Evolutionary conservation across 2,329 filamentous ascomycete genomes (phyloP), one percentile per base, ranked within the genome.

Genomic region (Cladosporium halotolerans): DNA sequence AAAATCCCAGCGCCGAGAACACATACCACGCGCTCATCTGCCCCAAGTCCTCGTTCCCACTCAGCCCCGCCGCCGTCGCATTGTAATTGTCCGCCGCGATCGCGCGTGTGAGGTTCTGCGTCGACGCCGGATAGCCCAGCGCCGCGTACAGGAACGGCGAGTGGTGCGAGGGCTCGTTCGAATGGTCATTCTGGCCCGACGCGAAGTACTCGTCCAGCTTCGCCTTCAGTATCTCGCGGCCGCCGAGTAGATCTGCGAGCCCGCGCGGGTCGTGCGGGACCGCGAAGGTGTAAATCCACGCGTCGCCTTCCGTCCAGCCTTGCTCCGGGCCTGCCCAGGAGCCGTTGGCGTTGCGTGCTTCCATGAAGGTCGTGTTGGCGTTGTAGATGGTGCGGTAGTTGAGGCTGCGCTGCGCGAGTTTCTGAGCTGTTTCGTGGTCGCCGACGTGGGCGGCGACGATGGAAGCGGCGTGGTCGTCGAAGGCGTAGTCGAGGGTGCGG

Each of bases 21-120:
- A 76, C 62, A 49, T 76, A 76, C 73, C 73, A 77, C 0, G 74
- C 73, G 55, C 73, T 76, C 74, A 76, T 77, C 63, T 77, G 74
- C 2, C 74, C 74, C 3, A 77, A 62, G 57, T 77, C 73, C 55
- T 77, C 75, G 55, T 77, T 77, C 1, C 75, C 75, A 33, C 71
- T 70, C 0, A 77, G 57, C 1, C 75, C 74, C 0, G 72, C 68
- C 36, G 72, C 70, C 0, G 74, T 76, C 8, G 73, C 69, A 38
- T 77, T 77, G 45, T 76, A 76, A 18, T 75, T 70, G 3, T 63
- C 58, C 62, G 62, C 70, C 2, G 73, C 72, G 33, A 75, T 63
- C 1, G 58, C 53, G 4, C 72, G 64, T 5, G 74, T 67, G 7
- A 67, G 63, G 4, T 72, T 69, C 4, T 74, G 73, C 0, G 73